Evolutionary conservation across 257 asterid species (phyloP).

Genomic region (Ophiorrhiza pumila): DNA sequence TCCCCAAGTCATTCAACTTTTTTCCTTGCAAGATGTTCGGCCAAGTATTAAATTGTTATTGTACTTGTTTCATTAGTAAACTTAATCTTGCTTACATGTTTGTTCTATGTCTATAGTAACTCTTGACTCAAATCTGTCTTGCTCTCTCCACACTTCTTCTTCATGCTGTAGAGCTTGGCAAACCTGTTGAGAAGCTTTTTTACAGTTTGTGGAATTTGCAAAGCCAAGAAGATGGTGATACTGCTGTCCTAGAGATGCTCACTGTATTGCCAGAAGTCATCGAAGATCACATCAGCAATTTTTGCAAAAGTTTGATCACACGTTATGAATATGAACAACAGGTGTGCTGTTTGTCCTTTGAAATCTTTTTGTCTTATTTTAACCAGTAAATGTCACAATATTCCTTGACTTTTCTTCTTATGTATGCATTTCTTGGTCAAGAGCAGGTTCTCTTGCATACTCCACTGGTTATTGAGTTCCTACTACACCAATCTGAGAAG

Average conservation of each 20-base stretch:
- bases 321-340: slow-evolving; percentile 68
- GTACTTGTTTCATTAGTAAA: not conserved
- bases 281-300: slow-evolving; percentile 59
- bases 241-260: slow-evolving; percentile 68
- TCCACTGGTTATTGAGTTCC: slow-evolving; percentile 71
- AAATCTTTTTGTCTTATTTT: slow-evolving; percentile 8
- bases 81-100: slow-evolving; percentile 27
- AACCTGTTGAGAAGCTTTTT: slow-evolving; percentile 73
- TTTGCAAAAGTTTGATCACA: slow-evolving; percentile 42
- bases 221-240: slow-evolving; percentile 57
- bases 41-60: too few relatives aligned
- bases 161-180: slow-evolving; percentile 69
- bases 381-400: slow-evolving; percentile 27
- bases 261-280: slow-evolving; percentile 82
- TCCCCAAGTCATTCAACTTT: slow-evolving; percentile 59
- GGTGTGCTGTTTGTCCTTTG: slow-evolving; percentile 47
- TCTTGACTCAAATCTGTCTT: slow-evolving; percentile 84
- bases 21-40: too few relatives aligned
- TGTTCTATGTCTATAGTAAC: slow-evolving; percentile 41
- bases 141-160: slow-evolving; percentile 71
- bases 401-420: slow-evolving; percentile 29
- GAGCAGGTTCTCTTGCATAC: slow-evolving; percentile 81
- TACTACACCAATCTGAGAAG: slow-evolving; percentile 59
- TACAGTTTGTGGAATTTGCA: slow-evolving; percentile 63
- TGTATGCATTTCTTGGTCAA: slow-evolving; percentile 25